Evolutionary conservation across 768 basidiomycete genomes (phyloP).

Genomic region (Tylopilus sp.): DNA sequence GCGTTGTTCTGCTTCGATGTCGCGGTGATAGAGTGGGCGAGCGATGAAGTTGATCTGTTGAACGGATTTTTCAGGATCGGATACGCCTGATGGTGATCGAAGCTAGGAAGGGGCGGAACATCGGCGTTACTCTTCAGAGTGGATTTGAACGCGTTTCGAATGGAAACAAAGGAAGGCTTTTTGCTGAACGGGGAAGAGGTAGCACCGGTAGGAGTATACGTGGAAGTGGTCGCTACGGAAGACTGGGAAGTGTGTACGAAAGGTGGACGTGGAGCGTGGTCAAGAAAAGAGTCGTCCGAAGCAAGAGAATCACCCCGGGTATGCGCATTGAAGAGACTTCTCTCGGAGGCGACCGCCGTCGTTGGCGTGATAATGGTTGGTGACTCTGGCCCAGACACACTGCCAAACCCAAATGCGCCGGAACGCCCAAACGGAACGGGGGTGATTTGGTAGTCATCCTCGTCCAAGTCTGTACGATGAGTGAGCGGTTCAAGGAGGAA

Average conservation of each 20-base stretch:
- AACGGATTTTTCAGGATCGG: conserved; percentile 79
- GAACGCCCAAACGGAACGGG: conserved; percentile 69
- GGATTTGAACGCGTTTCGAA: conserved; percentile 83
- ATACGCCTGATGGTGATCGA: conserved; percentile 61
- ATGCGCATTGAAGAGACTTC: conserved; percentile 60
- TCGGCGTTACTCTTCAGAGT: conserved; percentile 47
- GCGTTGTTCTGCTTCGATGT: conserved; percentile 39
- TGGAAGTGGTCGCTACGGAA: conserved; percentile 55
- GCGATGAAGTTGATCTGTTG: conserved; percentile 76
- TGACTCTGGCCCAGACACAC: conserved; percentile 58
- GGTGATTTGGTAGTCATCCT: conserved; percentile 63
- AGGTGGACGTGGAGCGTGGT: conserved; percentile 53
- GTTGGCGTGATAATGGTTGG: conserved; percentile 56
- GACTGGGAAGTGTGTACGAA: conserved; percentile 72
- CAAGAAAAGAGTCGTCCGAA: conserved; percentile 72
- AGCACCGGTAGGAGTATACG: conserved; percentile 13
- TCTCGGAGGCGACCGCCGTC: conserved; percentile 41
- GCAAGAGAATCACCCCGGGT: conserved; percentile 73
- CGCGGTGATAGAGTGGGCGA: conserved; percentile 45
- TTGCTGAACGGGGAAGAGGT: conserved; percentile 57
- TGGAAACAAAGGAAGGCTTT: conserved; percentile 82
- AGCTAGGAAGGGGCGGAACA: conserved; percentile 71
- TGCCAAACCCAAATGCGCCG: conserved; percentile 45
- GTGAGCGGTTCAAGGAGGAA: neutral
- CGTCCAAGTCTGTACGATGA: conserved; percentile 66